Percentiles rank a stretch among this genome's conserved stretches.
These are phyloP conservation scores for Ceratocystis cubensis DNA, from an alignment of 2,329 filamentous ascomycete genomes.

Conservation along the genomic window DNA sequence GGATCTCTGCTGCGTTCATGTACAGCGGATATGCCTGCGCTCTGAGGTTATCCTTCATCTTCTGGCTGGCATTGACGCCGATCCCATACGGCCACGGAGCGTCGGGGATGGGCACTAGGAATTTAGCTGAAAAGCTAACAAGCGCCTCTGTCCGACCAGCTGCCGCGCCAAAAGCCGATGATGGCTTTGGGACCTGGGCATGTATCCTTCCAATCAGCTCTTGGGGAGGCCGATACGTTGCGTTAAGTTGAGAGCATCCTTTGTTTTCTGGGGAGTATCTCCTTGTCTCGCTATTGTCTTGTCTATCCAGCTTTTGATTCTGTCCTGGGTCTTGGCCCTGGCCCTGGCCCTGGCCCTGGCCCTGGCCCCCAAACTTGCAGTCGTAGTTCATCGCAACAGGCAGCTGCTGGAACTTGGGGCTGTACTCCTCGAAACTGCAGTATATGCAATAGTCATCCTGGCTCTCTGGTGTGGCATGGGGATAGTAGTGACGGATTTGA, in stretches of 20 bases:
- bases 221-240: neutral
- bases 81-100: conserved; percentile 22
- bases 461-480: neutral
- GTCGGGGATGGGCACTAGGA: conserved; percentile 18
- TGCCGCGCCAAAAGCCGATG: neutral
- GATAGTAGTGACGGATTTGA: neutral
- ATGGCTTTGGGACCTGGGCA: neutral
- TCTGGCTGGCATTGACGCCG: conserved; percentile 14
- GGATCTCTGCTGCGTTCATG: conserved; percentile 12
- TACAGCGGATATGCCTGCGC: conserved; percentile 1
- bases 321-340: neutral
- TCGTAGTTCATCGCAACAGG: neutral
- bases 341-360: neutral
- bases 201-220: neutral
- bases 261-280: neutral
- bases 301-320: neutral
- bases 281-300: neutral
- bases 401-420: neutral
- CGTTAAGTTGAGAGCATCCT: neutral
- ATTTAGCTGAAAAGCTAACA: conserved; percentile 23
- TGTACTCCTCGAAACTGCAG: conserved; percentile 11
- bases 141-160: neutral
- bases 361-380: neutral
- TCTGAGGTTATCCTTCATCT: neutral
- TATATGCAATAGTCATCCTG: conserved; percentile 5